Base-by-base conservation (phyloP, 2,329 filamentous ascomycete genomes). In the Monosporascus sp. region DNA sequence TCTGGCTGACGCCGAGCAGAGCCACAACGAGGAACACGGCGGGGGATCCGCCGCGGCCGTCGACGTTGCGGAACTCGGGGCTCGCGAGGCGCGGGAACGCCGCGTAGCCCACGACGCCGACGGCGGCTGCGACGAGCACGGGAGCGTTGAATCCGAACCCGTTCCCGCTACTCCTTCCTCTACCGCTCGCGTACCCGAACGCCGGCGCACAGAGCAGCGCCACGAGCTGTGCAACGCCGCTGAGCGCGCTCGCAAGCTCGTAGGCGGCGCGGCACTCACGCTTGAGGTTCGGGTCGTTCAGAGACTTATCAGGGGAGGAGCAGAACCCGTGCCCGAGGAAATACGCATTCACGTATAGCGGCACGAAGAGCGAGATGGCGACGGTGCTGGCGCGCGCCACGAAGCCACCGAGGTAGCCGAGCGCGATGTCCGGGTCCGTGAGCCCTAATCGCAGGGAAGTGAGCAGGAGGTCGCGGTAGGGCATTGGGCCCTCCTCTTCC, bases 311-410 rank as follows among this genome's bases (percentile, higher is more conserved):
- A 1, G 84, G 84, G 0, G 79, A 82, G 41, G 84, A 79, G 73
- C 94, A 97, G 60, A 89, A 87, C 2, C 91, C 92, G 51, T 87
- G 87, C 48, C 78, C 76, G 58, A 93, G 88, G 70, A 93, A 97
- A 70, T 90, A 96, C 24, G 90, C 86, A 68, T 97, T 97, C 63
- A 97, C 85, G 66, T 89, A 95, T 2, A 99, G 80, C 1, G 94
- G 94, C 51, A 99, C 88, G 72, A 97, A 99, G 6, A 97, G 81
- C 1, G 91, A 95, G 59, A 99, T 96, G 50, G 89, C 93, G 5
- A 99, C 94, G 0, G 91, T 96, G 1, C 92, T 97, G 7, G 94
- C 92, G 52, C 94, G 85, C 9, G 92, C 93, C 2, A 99, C 93
- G 64, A 97, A 97, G 1, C 94, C 94, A 57, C 93, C 94, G 0